A percentile compares a stretch with the other conserved stretches of the same genome.
These are phyloP conservation scores for Toxoplasma gondii DNA, from an alignment of 169 alveolate species.

Conservation along the genomic window DNA sequence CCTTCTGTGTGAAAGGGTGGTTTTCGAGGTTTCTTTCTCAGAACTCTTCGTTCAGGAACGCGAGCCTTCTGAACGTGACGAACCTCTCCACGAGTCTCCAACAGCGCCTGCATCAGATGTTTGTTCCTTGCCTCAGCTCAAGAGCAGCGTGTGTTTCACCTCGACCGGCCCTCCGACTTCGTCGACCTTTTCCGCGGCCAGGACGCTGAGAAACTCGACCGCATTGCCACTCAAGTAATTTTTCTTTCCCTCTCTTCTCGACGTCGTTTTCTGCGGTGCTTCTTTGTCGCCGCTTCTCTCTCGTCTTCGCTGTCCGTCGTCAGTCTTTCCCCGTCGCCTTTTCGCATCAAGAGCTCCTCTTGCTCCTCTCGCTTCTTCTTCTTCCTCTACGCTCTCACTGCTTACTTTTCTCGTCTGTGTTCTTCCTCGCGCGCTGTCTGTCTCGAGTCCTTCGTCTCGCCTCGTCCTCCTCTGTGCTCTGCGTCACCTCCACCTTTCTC, in stretches of 20 bases:
- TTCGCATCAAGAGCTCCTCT: neutral
- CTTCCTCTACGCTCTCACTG: neutral
- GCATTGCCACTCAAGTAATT: slow-evolving; percentile 58
- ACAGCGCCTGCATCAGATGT: too few relatives aligned
- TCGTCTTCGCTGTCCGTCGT: too few relatives aligned
- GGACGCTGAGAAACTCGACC: slow-evolving; percentile 38
- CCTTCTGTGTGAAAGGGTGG: too few relatives aligned
- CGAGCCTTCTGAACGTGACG: too few relatives aligned
- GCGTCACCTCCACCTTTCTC: too few relatives aligned
- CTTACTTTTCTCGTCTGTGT: neutral
- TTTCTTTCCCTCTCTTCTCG: neutral
- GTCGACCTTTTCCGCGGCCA: slow-evolving; percentile 57
- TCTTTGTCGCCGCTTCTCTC: neutral
- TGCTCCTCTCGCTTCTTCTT: neutral
- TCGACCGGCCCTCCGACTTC: slow-evolving; percentile 54
- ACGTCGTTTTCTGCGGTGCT: neutral
- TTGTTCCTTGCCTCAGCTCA: slow-evolving; percentile 35
- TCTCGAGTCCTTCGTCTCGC: neutral
- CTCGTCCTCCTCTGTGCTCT: too few relatives aligned
- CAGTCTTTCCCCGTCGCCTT: neutral
- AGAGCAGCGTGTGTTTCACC: slow-evolving; percentile 67
- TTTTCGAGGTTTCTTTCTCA: too few relatives aligned
- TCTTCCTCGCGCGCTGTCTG: neutral
- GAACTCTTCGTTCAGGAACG: too few relatives aligned
- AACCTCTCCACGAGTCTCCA: too few relatives aligned